A percentile compares a stretch with the other conserved stretches of the same genome.
Evolutionary conservation across 768 basidiomycete species (phyloP).

Genomic region (Tulasnella sp.): DNA sequence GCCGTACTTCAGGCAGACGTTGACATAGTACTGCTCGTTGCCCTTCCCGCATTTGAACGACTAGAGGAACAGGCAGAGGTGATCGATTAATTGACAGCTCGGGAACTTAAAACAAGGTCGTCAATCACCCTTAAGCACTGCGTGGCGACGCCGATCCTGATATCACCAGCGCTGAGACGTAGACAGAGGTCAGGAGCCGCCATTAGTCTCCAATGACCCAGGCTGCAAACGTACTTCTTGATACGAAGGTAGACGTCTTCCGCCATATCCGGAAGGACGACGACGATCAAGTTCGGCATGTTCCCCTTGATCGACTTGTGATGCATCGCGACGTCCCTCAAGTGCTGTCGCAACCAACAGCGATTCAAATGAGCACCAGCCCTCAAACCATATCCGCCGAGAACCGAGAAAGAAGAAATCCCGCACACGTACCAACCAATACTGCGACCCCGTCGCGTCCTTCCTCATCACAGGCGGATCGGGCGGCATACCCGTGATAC

Average conservation of each 20-base stretch:
- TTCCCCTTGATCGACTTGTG: conserved; percentile 30
- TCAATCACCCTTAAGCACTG: conserved; percentile 50
- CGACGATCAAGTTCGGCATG: conserved; percentile 49
- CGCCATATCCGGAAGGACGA: conserved; percentile 52
- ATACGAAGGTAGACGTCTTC: conserved; percentile 67
- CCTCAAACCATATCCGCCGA: too few species aligned
- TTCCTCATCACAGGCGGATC: conserved; percentile 39
- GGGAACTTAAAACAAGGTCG: neutral
- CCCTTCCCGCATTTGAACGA: conserved; percentile 19
- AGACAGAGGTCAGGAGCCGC: neutral
- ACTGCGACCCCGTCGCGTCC: conserved; percentile 44
- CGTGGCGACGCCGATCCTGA: conserved; percentile 61
- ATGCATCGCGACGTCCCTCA: conserved; percentile 39
- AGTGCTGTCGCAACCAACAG: conserved; percentile 25
- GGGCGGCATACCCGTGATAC: conserved; percentile 43
- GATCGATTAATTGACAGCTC: conserved; percentile 34
- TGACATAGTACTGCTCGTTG: conserved; percentile 69
- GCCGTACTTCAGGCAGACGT: conserved; percentile 60
- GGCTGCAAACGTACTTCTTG: conserved; percentile 64
- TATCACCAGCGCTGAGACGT: conserved; percentile 55
- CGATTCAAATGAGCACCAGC: neutral
- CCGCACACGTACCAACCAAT: neutral
- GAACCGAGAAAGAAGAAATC: neutral
- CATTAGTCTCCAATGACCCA: neutral
- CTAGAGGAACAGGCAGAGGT: conserved; percentile 31